These are phyloP conservation scores for Asterophora lycoperdoides DNA, from an alignment of 768 basidiomycete species.

Conservation along the genomic window DNA sequence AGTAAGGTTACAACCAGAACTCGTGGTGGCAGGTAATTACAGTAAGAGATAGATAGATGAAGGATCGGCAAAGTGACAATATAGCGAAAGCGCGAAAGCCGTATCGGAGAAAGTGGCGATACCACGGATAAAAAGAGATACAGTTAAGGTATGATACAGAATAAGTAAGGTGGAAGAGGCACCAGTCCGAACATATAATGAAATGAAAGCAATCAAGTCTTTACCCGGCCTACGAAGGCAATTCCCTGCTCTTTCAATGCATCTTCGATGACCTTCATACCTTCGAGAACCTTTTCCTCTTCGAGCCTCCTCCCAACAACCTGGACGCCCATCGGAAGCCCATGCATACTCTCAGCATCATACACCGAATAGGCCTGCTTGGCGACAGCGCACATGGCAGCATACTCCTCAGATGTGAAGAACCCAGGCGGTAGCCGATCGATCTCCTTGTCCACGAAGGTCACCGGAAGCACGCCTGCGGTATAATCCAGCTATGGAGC, in stretches of 20 bases:
- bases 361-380: conserved; percentile 47
- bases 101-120: too few species aligned
- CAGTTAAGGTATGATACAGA: neutral
- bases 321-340: conserved; percentile 66
- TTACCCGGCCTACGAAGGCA: conserved; percentile 14
- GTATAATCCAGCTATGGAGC: conserved; percentile 45
- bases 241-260: conserved; percentile 30
- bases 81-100: too few species aligned
- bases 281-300: conserved; percentile 71
- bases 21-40: too few species aligned
- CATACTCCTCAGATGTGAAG: conserved; percentile 26
- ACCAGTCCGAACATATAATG: neutral
- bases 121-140: too few species aligned
- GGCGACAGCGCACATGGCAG: conserved; percentile 29
- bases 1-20: too few species aligned
- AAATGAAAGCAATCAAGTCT: neutral
- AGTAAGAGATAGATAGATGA: too few species aligned
- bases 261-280: conserved; percentile 53
- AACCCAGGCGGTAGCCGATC: conserved; percentile 35
- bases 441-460: conserved; percentile 38
- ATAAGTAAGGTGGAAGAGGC: neutral
- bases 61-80: too few species aligned
- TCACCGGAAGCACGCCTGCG: conserved; percentile 59
- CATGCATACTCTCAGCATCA: conserved; percentile 59
- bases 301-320: conserved; percentile 57